Evolutionary conservation across 805 yeast species (phyloP), one percentile per base, ranked within the genome.

Genomic region (Cyberlindnera maclurae): DNA sequence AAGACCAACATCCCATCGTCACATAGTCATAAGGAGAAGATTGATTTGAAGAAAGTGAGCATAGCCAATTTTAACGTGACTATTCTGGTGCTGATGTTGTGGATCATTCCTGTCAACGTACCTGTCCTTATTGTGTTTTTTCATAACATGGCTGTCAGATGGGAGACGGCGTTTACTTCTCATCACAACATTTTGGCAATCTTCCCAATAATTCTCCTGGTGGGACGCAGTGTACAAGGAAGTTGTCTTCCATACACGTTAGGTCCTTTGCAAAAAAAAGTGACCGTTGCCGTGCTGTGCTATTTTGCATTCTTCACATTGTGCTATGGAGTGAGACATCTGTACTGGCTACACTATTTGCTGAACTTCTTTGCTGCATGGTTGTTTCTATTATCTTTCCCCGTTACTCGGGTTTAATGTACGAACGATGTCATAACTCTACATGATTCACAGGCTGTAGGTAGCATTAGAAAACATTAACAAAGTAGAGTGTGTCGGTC

Each of bases 121-220:
- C 96, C 96, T 0, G 77, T 83, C 2, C 55, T 88, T 22, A 65
- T 87, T 41, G 96, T 88, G 2, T 87, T 88, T 67, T 63, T 84
- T 26, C 95, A 85, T 52, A 84, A 88, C 52, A 65, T 87, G 42
- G 71, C 82, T 1, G 70, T 86, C 15, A 75, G 71, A 47, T 85
- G 95, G 95, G 73, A 70, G 39, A 83, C 93, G 0, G 88, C 95
- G 13, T 87, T 87, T 53, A 75, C 84, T 5, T 82, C 95, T 0
- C 95, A 87, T 57, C 95, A 89, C 57, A 88, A 86, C 53, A 65
- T 84, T 31, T 58, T 88, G 38, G 82, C 95, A 0, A 73, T 88
- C 17, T 62, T 81, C 12, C 95, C 96, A 0, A 76, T 83, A 2
- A 67, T 87, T 8, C 43, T 79, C 9, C 53, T 84, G 29, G 72